Evolutionary conservation across 768 basidiomycete genomes (phyloP).

Genomic region (Boletus rubroflammeus): DNA sequence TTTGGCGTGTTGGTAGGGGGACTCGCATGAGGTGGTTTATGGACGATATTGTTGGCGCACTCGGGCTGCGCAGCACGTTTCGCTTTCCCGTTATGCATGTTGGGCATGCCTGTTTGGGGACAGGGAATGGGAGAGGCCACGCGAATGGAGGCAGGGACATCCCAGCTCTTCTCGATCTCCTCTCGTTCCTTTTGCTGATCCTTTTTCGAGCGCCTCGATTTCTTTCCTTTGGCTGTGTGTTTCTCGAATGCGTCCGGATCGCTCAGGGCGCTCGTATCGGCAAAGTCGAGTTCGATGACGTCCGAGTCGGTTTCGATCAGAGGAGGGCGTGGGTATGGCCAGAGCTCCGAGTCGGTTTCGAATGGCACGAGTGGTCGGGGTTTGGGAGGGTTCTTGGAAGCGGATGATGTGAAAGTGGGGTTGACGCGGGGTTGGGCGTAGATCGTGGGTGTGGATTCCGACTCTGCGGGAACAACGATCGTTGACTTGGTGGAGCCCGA

Average conservation of each 20-base stretch:
- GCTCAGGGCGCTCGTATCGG: conserved; percentile 68
- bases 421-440: conserved; percentile 10
- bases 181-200: conserved; percentile 39
- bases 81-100: conserved; percentile 28
- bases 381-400: conserved; percentile 20
- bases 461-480: background rate
- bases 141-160: conserved; percentile 38
- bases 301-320: conserved; percentile 45
- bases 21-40: conserved; percentile 3
- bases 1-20: conserved; percentile 3
- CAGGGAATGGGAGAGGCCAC: conserved; percentile 15
- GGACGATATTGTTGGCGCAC: background rate
- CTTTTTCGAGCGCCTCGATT: conserved; percentile 28
- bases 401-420: conserved; percentile 5
- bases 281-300: conserved; percentile 73
- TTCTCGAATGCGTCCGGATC: conserved; percentile 56
- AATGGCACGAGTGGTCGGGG: conserved; percentile 55
- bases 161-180: conserved; percentile 62
- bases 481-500: background rate
- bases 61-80: conserved; percentile 14
- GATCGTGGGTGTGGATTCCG: conserved; percentile 12
- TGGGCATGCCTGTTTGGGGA: conserved; percentile 10
- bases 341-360: conserved; percentile 60
- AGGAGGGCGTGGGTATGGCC: conserved; percentile 60
- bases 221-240: conserved; percentile 26